phyloP scores from a whole-genome alignment of 345 rosid genomes.

The Odontarrhena argentea region DNA sequence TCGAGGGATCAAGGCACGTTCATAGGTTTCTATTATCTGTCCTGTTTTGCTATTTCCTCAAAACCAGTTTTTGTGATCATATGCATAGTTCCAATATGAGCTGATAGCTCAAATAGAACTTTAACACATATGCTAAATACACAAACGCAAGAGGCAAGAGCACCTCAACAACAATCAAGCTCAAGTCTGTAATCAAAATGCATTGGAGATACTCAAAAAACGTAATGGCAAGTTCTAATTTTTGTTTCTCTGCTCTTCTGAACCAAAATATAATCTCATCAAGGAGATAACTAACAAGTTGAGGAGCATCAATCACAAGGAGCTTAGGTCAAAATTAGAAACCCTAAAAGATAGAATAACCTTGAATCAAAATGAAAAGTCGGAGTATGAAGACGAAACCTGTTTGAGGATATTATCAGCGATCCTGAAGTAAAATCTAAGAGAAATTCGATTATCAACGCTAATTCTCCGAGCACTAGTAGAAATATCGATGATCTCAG shows the following conservation, averaged over 20 bases:
- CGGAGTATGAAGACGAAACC: slow-evolving; percentile 44
- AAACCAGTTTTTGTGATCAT: slow-evolving; percentile 4
- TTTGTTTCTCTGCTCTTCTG: not conserved
- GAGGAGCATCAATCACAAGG: not conserved
- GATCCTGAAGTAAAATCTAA: slow-evolving; percentile 80
- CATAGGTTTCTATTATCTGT: not conserved
- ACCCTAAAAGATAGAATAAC: slow-evolving; percentile 8
- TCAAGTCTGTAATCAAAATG: not conserved
- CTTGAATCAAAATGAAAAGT: slow-evolving; percentile 18
- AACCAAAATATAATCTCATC: slow-evolving; percentile 6
- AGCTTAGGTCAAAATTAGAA: not conserved
- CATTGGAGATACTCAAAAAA: not conserved
- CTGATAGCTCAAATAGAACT: slow-evolving; percentile 1
- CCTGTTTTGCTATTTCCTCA: not conserved
- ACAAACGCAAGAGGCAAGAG: not conserved
- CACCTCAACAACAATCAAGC: not conserved
- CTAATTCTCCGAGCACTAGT: slow-evolving; percentile 69
- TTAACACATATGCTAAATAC: not conserved
- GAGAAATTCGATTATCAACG: slow-evolving; percentile 83
- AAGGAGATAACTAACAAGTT: not conserved
- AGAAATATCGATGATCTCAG: slow-evolving; percentile 66
- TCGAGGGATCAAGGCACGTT: not conserved
- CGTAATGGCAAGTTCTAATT: not conserved
- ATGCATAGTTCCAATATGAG: not conserved
- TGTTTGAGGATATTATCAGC: slow-evolving; percentile 92